Percentiles rank a stretch among this genome's conserved stretches.
Evolutionary conservation across 495 filamentous ascomycete genomes (phyloP).

Genomic region (Podospora pseudocomata): DNA sequence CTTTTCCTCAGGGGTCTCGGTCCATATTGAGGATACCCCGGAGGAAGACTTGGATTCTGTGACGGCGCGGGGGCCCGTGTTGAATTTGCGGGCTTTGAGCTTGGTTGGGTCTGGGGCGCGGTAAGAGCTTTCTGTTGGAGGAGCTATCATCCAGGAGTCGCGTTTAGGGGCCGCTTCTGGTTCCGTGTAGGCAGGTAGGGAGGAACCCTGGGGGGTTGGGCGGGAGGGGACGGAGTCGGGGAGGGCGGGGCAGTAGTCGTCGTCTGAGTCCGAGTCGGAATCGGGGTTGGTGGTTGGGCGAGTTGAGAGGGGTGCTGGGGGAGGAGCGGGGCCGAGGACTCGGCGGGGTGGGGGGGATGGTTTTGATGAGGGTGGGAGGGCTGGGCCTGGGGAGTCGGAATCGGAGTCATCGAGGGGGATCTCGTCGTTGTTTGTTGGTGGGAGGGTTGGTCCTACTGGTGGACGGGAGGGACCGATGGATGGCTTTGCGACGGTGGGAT

Average conservation of each 20-base stretch:
- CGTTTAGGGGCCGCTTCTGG: constrained; percentile 45
- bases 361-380: constrained; percentile 17
- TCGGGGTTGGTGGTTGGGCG: constrained; percentile 36
- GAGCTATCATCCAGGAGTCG: constrained; percentile 94
- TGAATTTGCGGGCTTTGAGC: constrained; percentile 78
- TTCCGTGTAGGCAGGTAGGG: constrained; percentile 17
- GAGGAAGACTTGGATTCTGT: constrained; percentile 43
- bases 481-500: constrained; percentile 11
- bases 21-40: constrained; percentile 69
- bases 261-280: constrained; percentile 32
- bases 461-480: constrained; percentile 37
- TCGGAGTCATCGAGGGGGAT: constrained; percentile 29
- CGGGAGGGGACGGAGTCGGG: constrained; percentile 47
- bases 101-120: constrained; percentile 78
- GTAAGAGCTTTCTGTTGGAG: constrained; percentile 61
- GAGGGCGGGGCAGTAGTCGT: constrained; percentile 72
- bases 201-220: constrained; percentile 18
- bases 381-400: constrained; percentile 25
- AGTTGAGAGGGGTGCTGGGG: constrained; percentile 41
- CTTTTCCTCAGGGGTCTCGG: constrained; percentile 88
- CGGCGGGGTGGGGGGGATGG: constrained; percentile 32
- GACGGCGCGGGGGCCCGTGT: constrained; percentile 21
- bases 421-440: constrained; percentile 29
- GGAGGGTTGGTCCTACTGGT: constrained; percentile 18
- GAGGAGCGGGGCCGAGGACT: constrained; percentile 43